Evolutionary conservation across 2,329 filamentous ascomycete genomes (phyloP), one percentile per base, ranked within the genome.

Genomic region (Bimuria novae-zelandiae): DNA sequence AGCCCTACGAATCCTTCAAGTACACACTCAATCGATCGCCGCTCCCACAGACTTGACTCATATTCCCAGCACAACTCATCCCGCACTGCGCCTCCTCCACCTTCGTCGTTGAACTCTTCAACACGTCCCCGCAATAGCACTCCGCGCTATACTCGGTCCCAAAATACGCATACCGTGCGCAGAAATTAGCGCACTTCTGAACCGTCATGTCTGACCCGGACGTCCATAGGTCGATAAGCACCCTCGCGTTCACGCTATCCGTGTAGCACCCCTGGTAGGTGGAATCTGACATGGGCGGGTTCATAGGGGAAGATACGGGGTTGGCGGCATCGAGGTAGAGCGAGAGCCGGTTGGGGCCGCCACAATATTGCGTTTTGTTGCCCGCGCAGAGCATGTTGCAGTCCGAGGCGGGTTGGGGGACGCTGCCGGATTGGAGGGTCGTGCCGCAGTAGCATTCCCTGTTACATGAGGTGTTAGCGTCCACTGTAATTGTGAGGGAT

Each of bases 391-490:
- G 27, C 52, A 61, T 60, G 42, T 36, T 59, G 55, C 65, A 68
- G 7, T 64, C 58, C 3, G 42, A 37, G 10, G 57, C 54, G 8
- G 53, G 43, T 14, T 42, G 2, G 57, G 61, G 35, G 70, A 66
- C 5, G 63, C 63, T 36, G 12, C 29, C 21, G 17, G 16, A 1
- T 17, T 46, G 30, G 16, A 77, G 62, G 2, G 69, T 68, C 37
- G 67, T 68, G 46, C 74, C 70, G 62, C 77, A 80, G 59, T 75
- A 69, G 55, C 61, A 62, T 41, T 63, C 61, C 12, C 51, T 40
- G 17, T 47, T 27, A n/a, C n/a, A n/a, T n/a, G n/a, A n/a, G n/a
- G n/a, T n/a, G n/a, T n/a, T n/a, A n/a, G n/a, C n/a, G n/a, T n/a
- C n/a, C n/a, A n/a, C n/a, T n/a, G n/a, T 21, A 22, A 19, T 14